Conservation (phyloP, 768 basidiomycete species). For the Nidularia pulvinata region DNA sequence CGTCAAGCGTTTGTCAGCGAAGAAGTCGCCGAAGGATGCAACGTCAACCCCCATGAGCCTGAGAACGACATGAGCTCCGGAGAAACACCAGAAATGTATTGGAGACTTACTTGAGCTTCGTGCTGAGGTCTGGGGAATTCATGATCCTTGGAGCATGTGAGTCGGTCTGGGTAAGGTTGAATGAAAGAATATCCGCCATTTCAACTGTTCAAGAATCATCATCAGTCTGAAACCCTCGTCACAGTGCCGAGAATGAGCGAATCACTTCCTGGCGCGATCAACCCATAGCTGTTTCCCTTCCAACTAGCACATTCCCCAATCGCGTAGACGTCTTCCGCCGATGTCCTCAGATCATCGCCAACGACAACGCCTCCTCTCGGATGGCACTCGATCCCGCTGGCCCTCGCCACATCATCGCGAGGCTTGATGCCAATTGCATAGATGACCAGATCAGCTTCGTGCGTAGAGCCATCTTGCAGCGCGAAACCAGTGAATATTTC, state of each 20-base stretch:
- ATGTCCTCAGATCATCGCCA: constrained; percentile 56
- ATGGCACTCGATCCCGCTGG: constrained; percentile 48
- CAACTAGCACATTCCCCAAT: constrained; percentile 80
- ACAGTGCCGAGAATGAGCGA: neutral
- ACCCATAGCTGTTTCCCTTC: constrained; percentile 66
- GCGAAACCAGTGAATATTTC: constrained; percentile 45
- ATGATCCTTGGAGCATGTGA: constrained; percentile 26
- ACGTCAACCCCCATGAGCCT: constrained; percentile 43
- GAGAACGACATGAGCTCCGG: neutral
- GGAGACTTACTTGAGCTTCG: constrained; percentile 51
- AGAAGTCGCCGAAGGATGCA: constrained; percentile 74
- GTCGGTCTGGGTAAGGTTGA: constrained; percentile 64
- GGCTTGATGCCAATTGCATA: constrained; percentile 73
- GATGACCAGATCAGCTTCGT: constrained; percentile 55
- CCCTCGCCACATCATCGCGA: constrained; percentile 63
- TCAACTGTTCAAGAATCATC: constrained; percentile 32
- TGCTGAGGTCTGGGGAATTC: constrained; percentile 68
- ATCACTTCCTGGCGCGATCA: constrained; percentile 69
- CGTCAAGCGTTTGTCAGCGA: constrained; percentile 47
- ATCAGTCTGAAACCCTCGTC: neutral
- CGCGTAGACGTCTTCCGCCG: constrained; percentile 60
- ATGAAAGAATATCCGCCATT: constrained; percentile 76
- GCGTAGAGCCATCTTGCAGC: constrained; percentile 42
- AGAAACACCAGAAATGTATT: neutral
- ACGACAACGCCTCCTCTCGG: constrained; percentile 58